phyloP scores from a whole-genome alignment of 2,329 filamentous ascomycete genomes.

The Diaporthe helianthi region DNA sequence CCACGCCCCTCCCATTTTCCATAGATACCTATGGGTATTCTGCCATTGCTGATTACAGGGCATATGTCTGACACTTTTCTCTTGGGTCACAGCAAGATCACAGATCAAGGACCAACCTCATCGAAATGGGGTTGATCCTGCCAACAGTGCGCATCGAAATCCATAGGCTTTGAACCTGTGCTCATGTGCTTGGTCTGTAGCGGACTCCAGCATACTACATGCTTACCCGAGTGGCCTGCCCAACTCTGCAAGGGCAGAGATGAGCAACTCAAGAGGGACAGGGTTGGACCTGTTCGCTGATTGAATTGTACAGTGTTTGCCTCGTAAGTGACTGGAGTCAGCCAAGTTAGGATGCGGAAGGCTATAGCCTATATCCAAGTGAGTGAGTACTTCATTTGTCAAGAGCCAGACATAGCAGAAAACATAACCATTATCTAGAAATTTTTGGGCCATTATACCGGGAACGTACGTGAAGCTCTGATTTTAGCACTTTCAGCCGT shows the following conservation, averaged over 20 bases:
- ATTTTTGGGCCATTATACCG: neutral
- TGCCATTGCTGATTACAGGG: neutral
- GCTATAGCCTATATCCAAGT: no score
- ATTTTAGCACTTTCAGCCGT: neutral
- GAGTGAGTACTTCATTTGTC: neutral
- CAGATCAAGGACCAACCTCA: neutral
- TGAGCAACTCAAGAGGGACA: neutral
- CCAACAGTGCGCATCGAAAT: neutral
- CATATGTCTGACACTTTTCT: neutral
- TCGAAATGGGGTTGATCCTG: neutral
- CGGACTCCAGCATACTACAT: neutral
- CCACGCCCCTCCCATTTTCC: neutral
- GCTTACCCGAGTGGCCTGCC: no score
- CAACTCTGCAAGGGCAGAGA: neutral
- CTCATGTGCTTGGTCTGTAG: neutral
- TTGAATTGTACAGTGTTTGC: neutral
- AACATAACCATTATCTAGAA: neutral
- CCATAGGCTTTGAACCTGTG: neutral
- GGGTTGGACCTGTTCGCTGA: no score
- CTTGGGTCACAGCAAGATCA: neutral
- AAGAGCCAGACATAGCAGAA: neutral
- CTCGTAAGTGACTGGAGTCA: neutral
- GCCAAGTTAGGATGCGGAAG: neutral
- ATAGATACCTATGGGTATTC: neutral
- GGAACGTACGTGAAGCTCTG: neutral